These are phyloP conservation scores for Conringia planisiliqua DNA, from an alignment of 345 rosid species.

Conservation along the genomic window DNA sequence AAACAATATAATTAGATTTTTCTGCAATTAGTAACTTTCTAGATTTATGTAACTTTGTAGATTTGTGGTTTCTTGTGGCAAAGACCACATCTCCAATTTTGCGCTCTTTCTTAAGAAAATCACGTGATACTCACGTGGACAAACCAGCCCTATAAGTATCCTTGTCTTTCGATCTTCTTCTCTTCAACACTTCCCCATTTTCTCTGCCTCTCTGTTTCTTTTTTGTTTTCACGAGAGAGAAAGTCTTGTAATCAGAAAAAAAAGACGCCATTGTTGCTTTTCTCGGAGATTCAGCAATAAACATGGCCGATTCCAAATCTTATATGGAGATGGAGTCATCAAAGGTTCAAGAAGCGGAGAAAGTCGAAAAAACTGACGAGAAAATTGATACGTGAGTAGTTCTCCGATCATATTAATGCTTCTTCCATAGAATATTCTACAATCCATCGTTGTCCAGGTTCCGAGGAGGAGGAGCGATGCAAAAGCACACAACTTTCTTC, in stretches of 20 bases:
- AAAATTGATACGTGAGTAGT: neutral
- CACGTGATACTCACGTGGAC: slow-evolving; percentile 17
- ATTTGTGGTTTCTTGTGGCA: too few relatives aligned
- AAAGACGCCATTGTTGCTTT: neutral
- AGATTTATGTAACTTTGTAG: too few relatives aligned
- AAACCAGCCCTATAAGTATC: neutral
- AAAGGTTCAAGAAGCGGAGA: neutral
- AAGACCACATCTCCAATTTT: too few relatives aligned
- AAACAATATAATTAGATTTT: too few relatives aligned
- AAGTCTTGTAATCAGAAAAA: too few relatives aligned
- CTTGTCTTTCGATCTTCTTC: neutral
- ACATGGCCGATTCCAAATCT: neutral
- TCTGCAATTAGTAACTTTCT: too few relatives aligned
- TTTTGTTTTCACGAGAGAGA: neutral
- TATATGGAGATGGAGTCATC: neutral
- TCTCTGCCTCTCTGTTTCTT: neutral
- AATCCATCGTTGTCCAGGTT: neutral
- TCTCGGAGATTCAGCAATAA: neutral
- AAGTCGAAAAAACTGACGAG: neutral
- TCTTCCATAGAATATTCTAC: neutral
- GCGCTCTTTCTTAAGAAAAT: too few relatives aligned
- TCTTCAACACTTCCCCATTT: neutral
- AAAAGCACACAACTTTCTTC: neutral
- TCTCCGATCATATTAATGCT: neutral
- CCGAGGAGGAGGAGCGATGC: neutral